Evolutionary conservation across 805 yeast species (phyloP).

Genomic region (Candida montana): DNA sequence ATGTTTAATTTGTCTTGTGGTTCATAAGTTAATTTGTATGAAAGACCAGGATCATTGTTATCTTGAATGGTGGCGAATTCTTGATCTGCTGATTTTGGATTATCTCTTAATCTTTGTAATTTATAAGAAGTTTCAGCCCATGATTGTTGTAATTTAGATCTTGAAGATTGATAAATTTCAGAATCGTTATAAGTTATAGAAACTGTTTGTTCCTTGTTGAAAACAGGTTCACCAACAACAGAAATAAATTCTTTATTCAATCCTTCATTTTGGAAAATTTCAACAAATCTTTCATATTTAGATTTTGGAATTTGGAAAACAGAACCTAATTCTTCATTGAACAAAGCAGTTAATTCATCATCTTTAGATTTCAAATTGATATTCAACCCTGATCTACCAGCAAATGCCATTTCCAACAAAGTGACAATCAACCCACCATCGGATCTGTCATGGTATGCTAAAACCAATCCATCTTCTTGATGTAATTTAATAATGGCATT

Average conservation of each 20-base stretch:
- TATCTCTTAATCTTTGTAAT: constrained; percentile 88
- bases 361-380: constrained; percentile 37
- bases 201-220: constrained; percentile 48
- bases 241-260: constrained; percentile 49
- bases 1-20: constrained; percentile 46
- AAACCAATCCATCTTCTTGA: constrained; percentile 47
- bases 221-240: constrained; percentile 65
- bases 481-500: constrained; percentile 70
- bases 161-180: constrained; percentile 44
- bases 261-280: constrained; percentile 53
- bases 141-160: constrained; percentile 69
- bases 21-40: constrained; percentile 69
- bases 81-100: constrained; percentile 85
- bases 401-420: constrained; percentile 92
- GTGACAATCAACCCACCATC: constrained; percentile 94
- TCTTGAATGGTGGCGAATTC: constrained; percentile 73
- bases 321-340: constrained; percentile 93
- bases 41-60: constrained; percentile 84
- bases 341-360: constrained; percentile 52
- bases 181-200: constrained; percentile 42
- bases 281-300: constrained; percentile 49
- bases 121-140: constrained; percentile 90
- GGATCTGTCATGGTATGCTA: constrained; percentile 91
- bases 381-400: constrained; percentile 81
- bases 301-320: constrained; percentile 76